Evolutionary conservation across 2,329 filamentous ascomycete species (phyloP).

Genomic region (Epichloe uncinata): DNA sequence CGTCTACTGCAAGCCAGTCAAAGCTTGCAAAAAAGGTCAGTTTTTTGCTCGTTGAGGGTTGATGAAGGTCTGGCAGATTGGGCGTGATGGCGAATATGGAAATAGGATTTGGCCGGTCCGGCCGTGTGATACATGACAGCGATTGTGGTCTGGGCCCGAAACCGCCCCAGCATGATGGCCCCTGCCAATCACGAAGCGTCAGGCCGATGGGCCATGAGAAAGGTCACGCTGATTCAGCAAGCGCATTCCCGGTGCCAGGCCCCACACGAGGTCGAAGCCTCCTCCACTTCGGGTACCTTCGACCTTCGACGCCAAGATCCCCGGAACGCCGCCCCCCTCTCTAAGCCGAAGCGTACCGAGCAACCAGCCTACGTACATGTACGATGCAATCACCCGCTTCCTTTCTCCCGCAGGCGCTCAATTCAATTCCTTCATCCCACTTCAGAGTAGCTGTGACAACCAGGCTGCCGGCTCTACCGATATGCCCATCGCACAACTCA

Average conservation of each 20-base stretch:
- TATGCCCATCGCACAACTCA: conserved; percentile 21
- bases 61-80: neutral
- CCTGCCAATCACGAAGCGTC: conserved; percentile 12
- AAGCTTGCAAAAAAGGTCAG: neutral
- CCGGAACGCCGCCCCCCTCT: conserved; percentile 14
- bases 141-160: neutral
- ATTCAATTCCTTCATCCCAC: neutral
- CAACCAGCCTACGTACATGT: neutral
- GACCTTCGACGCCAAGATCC: neutral
- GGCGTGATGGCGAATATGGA: conserved; percentile 9
- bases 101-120: conserved; percentile 12
- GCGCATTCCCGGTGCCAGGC: neutral
- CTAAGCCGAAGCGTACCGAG: conserved; percentile 27
- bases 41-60: neutral
- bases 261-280: neutral
- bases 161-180: conserved; percentile 1
- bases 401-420: conserved; percentile 1
- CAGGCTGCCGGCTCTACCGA: conserved; percentile 1
- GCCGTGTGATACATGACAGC: neutral
- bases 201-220: conserved; percentile 4
- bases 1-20: neutral
- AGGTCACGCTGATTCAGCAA: neutral
- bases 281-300: conserved; percentile 4
- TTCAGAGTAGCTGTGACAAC: neutral
- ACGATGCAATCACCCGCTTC: neutral